Conservation (phyloP, 768 basidiomycete genomes). For the Daedaleopsis nitida region DNA sequence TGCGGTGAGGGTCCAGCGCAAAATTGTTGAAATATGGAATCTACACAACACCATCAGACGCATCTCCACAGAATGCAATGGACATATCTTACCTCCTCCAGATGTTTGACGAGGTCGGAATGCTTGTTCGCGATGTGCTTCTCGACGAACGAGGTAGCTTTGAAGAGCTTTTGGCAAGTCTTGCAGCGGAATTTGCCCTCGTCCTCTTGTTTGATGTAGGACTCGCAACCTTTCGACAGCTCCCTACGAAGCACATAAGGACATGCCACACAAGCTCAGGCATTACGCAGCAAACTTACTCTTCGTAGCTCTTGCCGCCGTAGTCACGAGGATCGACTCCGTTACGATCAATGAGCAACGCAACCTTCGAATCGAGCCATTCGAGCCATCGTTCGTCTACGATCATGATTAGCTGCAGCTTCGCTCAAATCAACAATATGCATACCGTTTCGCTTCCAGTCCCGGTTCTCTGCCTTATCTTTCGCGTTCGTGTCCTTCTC, state of each 20-base stretch:
- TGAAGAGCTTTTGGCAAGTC: constrained; percentile 96
- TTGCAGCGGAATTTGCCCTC: constrained; percentile 97
- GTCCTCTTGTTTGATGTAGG: constrained; percentile 91
- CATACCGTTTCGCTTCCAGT: constrained; percentile 72
- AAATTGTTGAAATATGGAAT: constrained; percentile 94
- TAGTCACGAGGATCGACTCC: constrained; percentile 86
- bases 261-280: constrained; percentile 11
- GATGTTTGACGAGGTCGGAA: constrained; percentile 74
- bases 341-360: constrained; percentile 74
- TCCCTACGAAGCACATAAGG: constrained; percentile 53
- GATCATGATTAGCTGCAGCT: constrained; percentile 13
- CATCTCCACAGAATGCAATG: constrained; percentile 12
- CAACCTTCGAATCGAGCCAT: constrained; percentile 84
- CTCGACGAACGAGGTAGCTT: constrained; percentile 94
- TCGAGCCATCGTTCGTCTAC: constrained; percentile 89
- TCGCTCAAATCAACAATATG: constrained; percentile 15
- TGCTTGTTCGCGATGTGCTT: constrained; percentile 98
- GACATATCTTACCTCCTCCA: constrained; percentile 76
- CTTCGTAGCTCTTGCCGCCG: constrained; percentile 87
- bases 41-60: constrained; percentile 38
- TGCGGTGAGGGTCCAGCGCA: constrained; percentile 92
- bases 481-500: constrained; percentile 36
- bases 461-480: constrained; percentile 42
- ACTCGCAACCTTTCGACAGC: constrained; percentile 74
- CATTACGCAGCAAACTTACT: constrained; percentile 53